Base-by-base conservation (phyloP, 2,329 filamentous ascomycete species). In the Neopestalotiopsis clavispora region DNA sequence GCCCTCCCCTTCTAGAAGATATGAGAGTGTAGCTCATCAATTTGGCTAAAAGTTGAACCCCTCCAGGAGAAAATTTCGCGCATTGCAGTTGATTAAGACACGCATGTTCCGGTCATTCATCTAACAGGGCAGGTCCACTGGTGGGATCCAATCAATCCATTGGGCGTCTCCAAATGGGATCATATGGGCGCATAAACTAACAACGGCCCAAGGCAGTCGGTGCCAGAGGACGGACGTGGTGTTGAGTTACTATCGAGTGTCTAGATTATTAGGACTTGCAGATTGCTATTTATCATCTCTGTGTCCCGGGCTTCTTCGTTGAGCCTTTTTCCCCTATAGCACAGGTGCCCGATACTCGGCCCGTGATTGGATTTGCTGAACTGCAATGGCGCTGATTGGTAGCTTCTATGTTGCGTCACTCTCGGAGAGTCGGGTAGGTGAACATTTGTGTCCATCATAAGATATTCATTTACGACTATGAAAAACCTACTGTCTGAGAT, bases 111-210 rank as follows among this genome's bases (percentile, higher is more conserved):
- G 59, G 32, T 20, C 28, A 7, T 38, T 34, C 32, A 62, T 62
- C 59, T 20, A 62, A 62, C 28, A 34, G 32, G 59, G 59, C 59
- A 62, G 59, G 59, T 62, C 57, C 57, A 59, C 57, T 59, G 57
- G 30, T 59, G 57, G 10, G 4, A 7, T 38, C 13, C 32, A 62
- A 17, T 42, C 59, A 10, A 61, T 14, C n/a, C 28, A 34, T 62
- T 59, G 30, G 57, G 3, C n/a, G 45, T 52, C 20, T 20, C 7
- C 45, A 9, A 52, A 9, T 3, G 45, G 45, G 45, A 52, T 52
- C 45, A 52, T 52, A 52, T 52, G 45, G 61, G 61, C 42, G 61
- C 61, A 64, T 64, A 7, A 52, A 52, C 45, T 52, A 52, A 52
- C 45, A 64, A 64, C 61, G 61, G 61, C 38, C 61, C 61, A 20